Percentiles rank a stretch among this genome's conserved stretches.
Conservation (phyloP, 495 filamentous ascomycete species). For the Rostrohypoxylon terebratum region DNA sequence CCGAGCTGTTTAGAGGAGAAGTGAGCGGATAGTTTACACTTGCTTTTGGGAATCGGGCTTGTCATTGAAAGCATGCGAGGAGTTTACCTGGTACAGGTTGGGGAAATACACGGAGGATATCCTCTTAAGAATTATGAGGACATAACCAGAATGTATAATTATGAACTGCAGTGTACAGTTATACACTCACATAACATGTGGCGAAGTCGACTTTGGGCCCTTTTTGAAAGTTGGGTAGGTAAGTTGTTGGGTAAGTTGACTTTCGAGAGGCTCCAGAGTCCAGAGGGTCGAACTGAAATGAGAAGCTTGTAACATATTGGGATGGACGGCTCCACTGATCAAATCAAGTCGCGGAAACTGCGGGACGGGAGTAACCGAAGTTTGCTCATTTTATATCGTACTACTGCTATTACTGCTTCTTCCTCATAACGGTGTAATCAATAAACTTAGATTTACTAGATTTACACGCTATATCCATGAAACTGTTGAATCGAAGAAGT, state of each 20-base stretch:
- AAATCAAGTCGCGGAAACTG: conserved; percentile 18
- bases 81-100: conserved; percentile 24
- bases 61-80: conserved; percentile 32
- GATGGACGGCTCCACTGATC: conserved; percentile 25
- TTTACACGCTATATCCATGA: not conserved
- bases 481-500: not conserved
- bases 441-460: not conserved
- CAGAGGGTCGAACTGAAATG: conserved; percentile 12
- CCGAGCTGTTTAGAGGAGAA: conserved; percentile 7
- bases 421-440: conserved; percentile 4
- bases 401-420: not conserved
- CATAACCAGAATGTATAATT: conserved; percentile 31
- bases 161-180: conserved; percentile 16
- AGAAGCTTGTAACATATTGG: conserved; percentile 24
- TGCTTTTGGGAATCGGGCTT: not conserved
- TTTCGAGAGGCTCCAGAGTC: not conserved
- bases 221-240: not conserved
- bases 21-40: conserved; percentile 11
- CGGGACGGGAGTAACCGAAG: conserved; percentile 41
- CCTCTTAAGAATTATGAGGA: conserved; percentile 3
- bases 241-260: conserved; percentile 8
- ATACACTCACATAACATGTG: not conserved
- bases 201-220: not conserved
- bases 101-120: conserved; percentile 10
- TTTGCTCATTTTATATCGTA: conserved; percentile 38